A percentile compares a stretch with the other conserved stretches of the same genome.
Evolutionary conservation across 169 alveolate species (phyloP).

Genomic region (Perkinsus olseni): DNA sequence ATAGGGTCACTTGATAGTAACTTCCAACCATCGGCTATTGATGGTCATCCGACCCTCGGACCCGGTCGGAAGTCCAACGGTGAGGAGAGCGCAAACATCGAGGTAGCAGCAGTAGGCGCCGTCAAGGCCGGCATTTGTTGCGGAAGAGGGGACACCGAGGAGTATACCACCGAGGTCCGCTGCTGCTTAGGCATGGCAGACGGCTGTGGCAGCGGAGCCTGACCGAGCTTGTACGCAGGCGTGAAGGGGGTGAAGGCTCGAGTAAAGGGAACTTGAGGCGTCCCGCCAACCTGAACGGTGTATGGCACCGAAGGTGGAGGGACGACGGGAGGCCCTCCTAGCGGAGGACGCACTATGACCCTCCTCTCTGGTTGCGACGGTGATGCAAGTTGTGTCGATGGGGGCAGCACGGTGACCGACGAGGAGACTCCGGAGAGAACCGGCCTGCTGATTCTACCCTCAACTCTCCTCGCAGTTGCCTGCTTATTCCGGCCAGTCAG

Average conservation of each 20-base stretch:
- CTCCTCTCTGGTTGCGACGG: not conserved
- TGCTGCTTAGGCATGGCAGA: not conserved
- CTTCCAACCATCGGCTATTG: not conserved
- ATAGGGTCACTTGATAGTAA: no score
- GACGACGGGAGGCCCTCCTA: not conserved
- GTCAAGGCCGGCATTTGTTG: not conserved
- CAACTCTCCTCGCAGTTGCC: not conserved
- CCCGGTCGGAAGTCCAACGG: not conserved
- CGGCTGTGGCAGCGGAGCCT: no score
- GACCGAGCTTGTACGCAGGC: no score
- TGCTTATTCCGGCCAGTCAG: not conserved
- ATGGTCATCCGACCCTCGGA: not conserved
- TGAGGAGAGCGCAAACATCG: not conserved
- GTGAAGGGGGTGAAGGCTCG: no score
- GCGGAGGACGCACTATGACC: not conserved
- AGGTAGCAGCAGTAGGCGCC: no score
- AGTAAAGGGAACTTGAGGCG: no score
- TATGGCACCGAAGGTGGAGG: not conserved
- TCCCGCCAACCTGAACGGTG: not conserved
- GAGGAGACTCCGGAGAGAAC: not conserved
- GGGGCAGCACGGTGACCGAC: not conserved
- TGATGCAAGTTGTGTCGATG: not conserved
- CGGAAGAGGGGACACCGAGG: not conserved
- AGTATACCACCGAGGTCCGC: not conserved
- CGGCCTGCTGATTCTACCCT: not conserved